A percentile compares a stretch with the other conserved stretches of the same genome.
phyloP scores from a whole-genome alignment of 208 protist genomes.

The Blechomonas ayalai region DNA sequence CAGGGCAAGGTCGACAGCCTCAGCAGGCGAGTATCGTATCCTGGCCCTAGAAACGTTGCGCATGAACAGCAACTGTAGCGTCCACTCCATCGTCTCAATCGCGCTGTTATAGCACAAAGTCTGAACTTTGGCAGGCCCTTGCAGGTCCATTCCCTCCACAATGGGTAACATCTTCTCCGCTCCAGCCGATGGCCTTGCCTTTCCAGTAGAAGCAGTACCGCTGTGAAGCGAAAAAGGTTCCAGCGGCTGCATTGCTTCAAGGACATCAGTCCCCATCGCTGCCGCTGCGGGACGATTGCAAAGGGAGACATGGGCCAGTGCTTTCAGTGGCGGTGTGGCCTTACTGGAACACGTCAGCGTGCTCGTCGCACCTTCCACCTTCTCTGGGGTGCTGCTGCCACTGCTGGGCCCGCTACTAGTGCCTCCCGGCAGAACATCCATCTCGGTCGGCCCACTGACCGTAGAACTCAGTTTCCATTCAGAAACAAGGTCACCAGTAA shows the following conservation, averaged over 20 bases:
- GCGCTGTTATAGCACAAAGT: slow-evolving; percentile 52
- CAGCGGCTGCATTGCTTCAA: too few relatives aligned
- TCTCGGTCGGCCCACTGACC: not conserved
- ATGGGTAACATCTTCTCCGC: too few relatives aligned
- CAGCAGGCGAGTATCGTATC: slow-evolving; percentile 69
- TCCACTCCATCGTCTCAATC: slow-evolving; percentile 70
- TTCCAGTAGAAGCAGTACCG: not conserved
- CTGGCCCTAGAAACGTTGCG: slow-evolving; percentile 13
- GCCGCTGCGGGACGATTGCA: slow-evolving; percentile 59
- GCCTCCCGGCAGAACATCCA: not conserved
- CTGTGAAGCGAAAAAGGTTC: slow-evolving; percentile 8
- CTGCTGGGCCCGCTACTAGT: not conserved
- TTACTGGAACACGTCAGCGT: too few relatives aligned
- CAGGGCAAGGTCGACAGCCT: slow-evolving; percentile 73
- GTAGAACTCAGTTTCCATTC: not conserved
- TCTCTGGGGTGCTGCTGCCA: not conserved
- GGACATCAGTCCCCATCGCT: slow-evolving; percentile 40
- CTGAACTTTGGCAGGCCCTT: slow-evolving; percentile 23
- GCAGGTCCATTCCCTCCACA: too few relatives aligned
- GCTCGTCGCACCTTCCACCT: too few relatives aligned
- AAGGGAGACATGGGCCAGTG: slow-evolving; percentile 55
- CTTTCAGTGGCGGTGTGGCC: slow-evolving; percentile 17
- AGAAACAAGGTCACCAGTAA: not conserved
- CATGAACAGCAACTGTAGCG: slow-evolving; percentile 42
- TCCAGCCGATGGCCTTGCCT: not conserved